Conservation (phyloP, 257 asterid genomes). For the Penstemon newberryi region DNA sequence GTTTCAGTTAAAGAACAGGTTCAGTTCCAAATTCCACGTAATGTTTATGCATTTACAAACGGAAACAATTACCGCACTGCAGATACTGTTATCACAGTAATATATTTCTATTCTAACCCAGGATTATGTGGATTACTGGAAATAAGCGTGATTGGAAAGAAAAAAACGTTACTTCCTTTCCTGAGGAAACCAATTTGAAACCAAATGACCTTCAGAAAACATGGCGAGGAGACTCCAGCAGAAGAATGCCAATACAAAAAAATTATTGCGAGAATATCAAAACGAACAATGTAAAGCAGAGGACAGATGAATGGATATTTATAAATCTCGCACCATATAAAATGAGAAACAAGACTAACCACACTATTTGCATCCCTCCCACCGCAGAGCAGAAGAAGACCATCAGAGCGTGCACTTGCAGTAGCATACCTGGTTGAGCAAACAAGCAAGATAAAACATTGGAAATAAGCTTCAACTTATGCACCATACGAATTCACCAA, state of each 20-base stretch:
- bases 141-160: background rate
- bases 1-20: conserved; percentile 2
- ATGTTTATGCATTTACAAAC: background rate
- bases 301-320: conserved; percentile 11
- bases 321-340: conserved; percentile 5
- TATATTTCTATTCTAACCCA: conserved; percentile 6
- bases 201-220: conserved; percentile 4
- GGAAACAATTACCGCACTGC: conserved; percentile 5
- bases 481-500: conserved; percentile 15
- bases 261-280: conserved; percentile 10
- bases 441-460: conserved; percentile 29
- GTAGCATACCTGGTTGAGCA: conserved; percentile 81
- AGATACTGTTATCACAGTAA: background rate
- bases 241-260: conserved; percentile 2
- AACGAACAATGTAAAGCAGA: conserved; percentile 3
- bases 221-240: conserved; percentile 1
- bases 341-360: conserved; percentile 50
- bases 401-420: conserved; percentile 99
- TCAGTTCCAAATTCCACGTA: background rate
- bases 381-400: conserved; percentile 98
- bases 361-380: conserved; percentile 99
- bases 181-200: conserved; percentile 7
- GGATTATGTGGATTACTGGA: background rate
- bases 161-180: conserved; percentile 11
- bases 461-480: conserved; percentile 14